Percentiles rank a stretch among this genome's conserved stretches.
phyloP scores from a whole-genome alignment of 768 basidiomycete species.

The Lepiota venenata region DNA sequence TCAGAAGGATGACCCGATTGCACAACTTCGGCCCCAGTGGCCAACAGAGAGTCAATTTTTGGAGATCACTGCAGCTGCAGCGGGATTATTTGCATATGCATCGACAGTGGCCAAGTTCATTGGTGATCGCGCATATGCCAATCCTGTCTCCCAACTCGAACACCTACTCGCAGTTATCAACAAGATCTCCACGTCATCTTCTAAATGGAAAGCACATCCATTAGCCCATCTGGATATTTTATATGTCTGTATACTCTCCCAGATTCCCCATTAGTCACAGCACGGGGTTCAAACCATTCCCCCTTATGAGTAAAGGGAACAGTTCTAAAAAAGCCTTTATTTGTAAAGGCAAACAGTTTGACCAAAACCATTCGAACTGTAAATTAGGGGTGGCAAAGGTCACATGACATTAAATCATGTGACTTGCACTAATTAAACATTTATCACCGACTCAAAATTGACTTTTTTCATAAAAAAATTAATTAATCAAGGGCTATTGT shows the following conservation, averaged over 20 bases:
- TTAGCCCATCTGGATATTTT: background rate
- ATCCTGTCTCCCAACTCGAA: background rate
- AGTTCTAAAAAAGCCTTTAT: too few species aligned
- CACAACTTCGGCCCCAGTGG: slow-evolving; percentile 11
- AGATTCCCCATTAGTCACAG: too few species aligned
- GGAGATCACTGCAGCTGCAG: slow-evolving; percentile 17
- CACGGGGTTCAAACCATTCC: too few species aligned
- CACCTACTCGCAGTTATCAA: background rate
- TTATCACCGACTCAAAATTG: too few species aligned
- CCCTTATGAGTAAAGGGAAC: too few species aligned
- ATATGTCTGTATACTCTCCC: background rate
- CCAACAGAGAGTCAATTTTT: slow-evolving; percentile 12
- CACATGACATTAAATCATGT: too few species aligned
- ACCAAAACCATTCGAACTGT: too few species aligned
- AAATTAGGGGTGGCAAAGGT: too few species aligned
- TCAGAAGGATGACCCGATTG: background rate
- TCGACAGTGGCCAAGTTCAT: slow-evolving; percentile 20
- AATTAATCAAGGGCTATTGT: too few species aligned
- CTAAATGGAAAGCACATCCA: background rate
- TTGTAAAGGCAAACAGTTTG: too few species aligned
- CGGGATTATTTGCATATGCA: slow-evolving; percentile 23
- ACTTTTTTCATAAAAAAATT: too few species aligned
- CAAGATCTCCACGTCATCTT: background rate
- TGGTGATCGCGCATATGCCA: background rate
- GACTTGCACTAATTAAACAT: too few species aligned